Evolutionary conservation across 2,329 filamentous ascomycete species (phyloP).

Genomic region (Ophiostoma montium): DNA sequence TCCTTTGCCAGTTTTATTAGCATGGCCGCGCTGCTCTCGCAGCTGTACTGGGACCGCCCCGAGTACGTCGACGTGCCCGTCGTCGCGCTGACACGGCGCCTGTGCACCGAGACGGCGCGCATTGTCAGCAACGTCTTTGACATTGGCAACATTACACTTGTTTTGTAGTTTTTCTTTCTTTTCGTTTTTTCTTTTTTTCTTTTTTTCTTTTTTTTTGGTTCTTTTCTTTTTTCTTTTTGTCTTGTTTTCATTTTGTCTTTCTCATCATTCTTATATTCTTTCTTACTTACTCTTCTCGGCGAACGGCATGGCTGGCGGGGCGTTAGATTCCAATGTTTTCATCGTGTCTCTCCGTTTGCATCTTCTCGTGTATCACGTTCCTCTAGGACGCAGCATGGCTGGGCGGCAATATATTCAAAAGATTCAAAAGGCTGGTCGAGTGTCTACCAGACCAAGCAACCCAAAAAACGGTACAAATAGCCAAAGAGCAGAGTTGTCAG

Average conservation of each 20-base stretch:
- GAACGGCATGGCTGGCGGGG: no score
- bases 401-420: no score
- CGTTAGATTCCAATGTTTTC: no score
- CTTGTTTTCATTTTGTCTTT: not conserved
- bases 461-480: no score
- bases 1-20: constrained; percentile 63
- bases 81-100: constrained; percentile 26
- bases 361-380: no score
- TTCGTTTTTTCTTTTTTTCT: not conserved
- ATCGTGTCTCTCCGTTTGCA: no score
- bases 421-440: no score
- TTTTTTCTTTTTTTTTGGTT: not conserved
- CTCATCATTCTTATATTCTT: no score
- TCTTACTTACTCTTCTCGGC: no score
- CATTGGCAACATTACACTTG: constrained; percentile 14
- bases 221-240: not conserved
- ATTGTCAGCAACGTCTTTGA: constrained; percentile 12
- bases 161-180: constrained; percentile 3
- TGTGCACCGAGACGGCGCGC: constrained; percentile 8
- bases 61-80: constrained; percentile 48
- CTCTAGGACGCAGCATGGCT: no score
- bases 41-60: constrained; percentile 48
- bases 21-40: constrained; percentile 54
- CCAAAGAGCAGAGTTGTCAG: no score
- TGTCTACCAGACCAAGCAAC: no score